Evolutionary conservation across 139 green algal species (phyloP).

Genomic region (Chlorella sorokiniana): DNA sequence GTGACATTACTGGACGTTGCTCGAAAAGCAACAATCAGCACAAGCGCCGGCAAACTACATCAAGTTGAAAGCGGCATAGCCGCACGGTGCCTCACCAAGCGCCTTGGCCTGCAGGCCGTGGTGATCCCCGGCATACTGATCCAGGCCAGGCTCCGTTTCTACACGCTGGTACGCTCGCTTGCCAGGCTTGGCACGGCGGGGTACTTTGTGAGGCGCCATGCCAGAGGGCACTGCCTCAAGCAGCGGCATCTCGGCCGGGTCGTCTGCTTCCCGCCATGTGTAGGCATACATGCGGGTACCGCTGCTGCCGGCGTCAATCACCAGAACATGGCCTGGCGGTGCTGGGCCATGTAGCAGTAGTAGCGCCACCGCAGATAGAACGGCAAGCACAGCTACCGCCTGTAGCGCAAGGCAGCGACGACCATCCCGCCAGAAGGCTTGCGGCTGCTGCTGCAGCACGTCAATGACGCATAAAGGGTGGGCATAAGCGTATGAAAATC

Average conservation of each 20-base stretch:
- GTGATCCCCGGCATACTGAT: constrained; percentile 57
- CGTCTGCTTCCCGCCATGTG: not conserved
- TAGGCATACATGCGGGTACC: constrained; percentile 69
- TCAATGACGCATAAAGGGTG: no score
- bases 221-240: constrained; percentile 24
- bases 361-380: not conserved
- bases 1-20: no score
- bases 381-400: not conserved
- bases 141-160: constrained; percentile 87
- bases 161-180: constrained; percentile 79
- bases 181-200: constrained; percentile 27
- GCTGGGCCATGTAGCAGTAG: not conserved
- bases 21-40: no score
- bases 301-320: constrained; percentile 74
- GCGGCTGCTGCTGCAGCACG: not conserved
- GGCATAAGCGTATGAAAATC: no score
- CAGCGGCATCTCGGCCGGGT: not conserved
- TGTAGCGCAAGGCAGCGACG: no score
- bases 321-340: constrained; percentile 46
- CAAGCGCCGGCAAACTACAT: no score
- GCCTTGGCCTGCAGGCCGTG: constrained; percentile 4
- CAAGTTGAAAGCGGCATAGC: not conserved
- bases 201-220: constrained; percentile 27
- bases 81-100: constrained; percentile 2
- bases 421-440: no score